phyloP scores from a whole-genome alignment of 805 yeast genomes.

The Blastobotrys attinorum region DNA sequence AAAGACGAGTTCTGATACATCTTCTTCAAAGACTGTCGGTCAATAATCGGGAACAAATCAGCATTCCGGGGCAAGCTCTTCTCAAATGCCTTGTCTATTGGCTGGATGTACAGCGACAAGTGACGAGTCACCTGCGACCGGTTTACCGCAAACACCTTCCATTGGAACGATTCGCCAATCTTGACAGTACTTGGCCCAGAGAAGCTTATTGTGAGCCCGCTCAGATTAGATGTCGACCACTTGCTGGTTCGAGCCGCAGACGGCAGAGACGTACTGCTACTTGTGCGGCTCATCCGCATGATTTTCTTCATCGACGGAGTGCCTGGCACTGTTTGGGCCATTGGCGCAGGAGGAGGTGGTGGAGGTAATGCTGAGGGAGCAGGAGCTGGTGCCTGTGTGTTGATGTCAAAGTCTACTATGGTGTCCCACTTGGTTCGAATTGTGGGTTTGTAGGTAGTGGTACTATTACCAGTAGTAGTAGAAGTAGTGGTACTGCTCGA shows the following conservation, averaged over 20 bases:
- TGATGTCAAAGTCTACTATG: slow-evolving; percentile 24
- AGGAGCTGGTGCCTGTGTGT: slow-evolving; percentile 3
- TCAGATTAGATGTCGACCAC: slow-evolving; percentile 4
- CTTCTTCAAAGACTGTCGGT: slow-evolving; percentile 24
- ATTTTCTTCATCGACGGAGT: slow-evolving; percentile 2
- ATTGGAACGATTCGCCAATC: slow-evolving; percentile 51
- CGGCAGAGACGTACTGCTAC: slow-evolving; percentile 14
- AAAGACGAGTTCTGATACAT: slow-evolving; percentile 27
- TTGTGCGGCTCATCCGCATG: slow-evolving; percentile 10
- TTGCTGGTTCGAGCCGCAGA: slow-evolving; percentile 1
- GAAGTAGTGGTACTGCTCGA: background rate
- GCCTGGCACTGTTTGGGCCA: background rate
- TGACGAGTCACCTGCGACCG: slow-evolving; percentile 43
- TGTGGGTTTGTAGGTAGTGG: slow-evolving; percentile 6
- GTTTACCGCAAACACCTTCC: slow-evolving; percentile 64
- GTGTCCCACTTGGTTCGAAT: slow-evolving; percentile 33
- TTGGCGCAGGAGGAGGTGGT: background rate
- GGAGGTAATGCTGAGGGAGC: background rate
- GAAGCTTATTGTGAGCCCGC: slow-evolving; percentile 44
- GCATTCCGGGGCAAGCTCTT: slow-evolving; percentile 12
- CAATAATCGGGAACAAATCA: slow-evolving; percentile 11
- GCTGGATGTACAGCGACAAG: slow-evolving; percentile 42
- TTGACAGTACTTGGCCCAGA: slow-evolving; percentile 54
- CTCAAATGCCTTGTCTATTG: slow-evolving; percentile 21
- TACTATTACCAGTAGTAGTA: too few species aligned